These are phyloP conservation scores for Nicotiana attenuata DNA, from an alignment of 257 asterid genomes.

Conservation along the genomic window DNA sequence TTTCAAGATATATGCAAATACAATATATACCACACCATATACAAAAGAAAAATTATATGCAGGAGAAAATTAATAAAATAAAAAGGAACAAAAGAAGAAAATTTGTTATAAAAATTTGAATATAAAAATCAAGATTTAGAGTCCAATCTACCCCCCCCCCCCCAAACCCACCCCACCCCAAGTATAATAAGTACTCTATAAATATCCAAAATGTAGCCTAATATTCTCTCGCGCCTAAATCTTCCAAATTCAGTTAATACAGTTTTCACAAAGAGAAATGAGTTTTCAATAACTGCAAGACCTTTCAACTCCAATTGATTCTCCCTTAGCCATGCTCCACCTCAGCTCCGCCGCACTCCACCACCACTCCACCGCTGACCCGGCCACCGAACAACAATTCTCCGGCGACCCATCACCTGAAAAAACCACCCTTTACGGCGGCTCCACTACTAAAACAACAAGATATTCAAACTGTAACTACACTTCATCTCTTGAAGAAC, in stretches of 20 bases:
- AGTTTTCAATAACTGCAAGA: not conserved
- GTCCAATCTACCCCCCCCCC: too few relatives aligned
- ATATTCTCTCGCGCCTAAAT: not conserved
- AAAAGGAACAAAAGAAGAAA: too few relatives aligned
- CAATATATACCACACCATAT: too few relatives aligned
- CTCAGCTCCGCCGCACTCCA: not conserved
- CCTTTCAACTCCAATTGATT: not conserved
- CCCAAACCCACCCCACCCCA: too few relatives aligned
- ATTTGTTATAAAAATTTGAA: too few relatives aligned
- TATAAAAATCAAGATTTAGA: too few relatives aligned
- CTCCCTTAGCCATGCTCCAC: not conserved
- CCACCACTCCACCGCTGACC: not conserved
- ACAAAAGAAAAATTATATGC: too few relatives aligned
- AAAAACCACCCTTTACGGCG: not conserved
- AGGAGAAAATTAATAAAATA: too few relatives aligned
- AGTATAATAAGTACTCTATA: too few relatives aligned
- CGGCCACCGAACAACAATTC: not conserved
- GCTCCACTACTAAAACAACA: not conserved
- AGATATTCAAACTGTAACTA: not conserved
- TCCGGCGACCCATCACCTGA: not conserved
- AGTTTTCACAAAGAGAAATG: not conserved
- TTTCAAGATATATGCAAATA: too few relatives aligned
- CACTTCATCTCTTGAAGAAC: conserved; percentile 6
- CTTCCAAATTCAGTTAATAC: not conserved
- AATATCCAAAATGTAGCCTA: not conserved